phyloP scores from a whole-genome alignment of 148 eudicot species.

The Hydrangea macrophylla region DNA sequence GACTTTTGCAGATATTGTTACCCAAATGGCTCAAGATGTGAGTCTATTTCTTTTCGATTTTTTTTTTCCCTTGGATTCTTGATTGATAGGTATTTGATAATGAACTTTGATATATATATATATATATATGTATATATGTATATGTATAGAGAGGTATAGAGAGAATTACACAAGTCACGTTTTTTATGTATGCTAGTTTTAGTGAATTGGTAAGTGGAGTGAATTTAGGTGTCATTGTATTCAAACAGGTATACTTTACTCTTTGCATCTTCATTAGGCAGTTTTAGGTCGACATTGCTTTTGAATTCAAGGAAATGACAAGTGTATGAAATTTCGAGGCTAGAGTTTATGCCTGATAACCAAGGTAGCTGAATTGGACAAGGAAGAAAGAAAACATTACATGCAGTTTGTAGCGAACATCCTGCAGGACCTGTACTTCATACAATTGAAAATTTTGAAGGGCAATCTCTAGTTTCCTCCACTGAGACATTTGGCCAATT shows the following conservation, averaged over 20 bases:
- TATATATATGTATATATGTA: too few relatives aligned
- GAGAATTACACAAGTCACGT: too few relatives aligned
- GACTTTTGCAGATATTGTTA: constrained; percentile 74
- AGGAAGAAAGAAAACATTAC: background rate
- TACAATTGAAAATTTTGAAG: too few relatives aligned
- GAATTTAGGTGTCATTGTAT: background rate
- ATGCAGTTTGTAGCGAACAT: background rate
- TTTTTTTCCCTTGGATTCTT: background rate
- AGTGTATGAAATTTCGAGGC: background rate
- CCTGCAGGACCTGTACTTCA: too few relatives aligned
- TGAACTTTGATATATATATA: background rate
- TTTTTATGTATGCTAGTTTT: background rate
- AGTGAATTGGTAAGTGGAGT: background rate
- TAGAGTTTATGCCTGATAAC: background rate
- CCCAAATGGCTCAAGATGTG: constrained; percentile 96
- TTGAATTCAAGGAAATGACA: background rate
- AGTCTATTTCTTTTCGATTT: constrained; percentile 23
- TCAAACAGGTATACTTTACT: background rate
- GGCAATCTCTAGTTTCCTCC: too few relatives aligned
- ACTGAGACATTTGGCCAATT: too few relatives aligned
- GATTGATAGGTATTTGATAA: background rate
- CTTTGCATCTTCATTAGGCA: background rate
- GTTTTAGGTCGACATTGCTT: background rate
- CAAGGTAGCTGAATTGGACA: background rate
- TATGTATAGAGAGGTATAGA: too few relatives aligned